Conservation (phyloP, 202 grass and related monocot species). For the Panicum virgatum region DNA sequence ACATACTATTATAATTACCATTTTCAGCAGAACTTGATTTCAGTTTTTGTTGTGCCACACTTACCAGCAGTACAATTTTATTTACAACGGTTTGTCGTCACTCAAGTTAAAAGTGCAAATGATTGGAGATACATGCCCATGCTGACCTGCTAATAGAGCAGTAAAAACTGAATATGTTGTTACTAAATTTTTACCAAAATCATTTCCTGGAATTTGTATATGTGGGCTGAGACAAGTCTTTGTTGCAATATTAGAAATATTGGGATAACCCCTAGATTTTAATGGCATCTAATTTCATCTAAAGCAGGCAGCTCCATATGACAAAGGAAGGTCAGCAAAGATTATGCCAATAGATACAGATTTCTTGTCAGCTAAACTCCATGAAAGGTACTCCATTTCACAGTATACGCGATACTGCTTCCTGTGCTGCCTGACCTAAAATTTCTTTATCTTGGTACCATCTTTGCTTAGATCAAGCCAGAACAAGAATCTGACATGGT, state of each 20-base stretch:
- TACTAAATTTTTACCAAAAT: not conserved
- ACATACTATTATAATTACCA: not conserved
- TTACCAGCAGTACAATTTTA: constrained; percentile 1
- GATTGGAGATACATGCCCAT: not conserved
- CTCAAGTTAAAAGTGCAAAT: not conserved
- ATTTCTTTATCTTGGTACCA: constrained; percentile 15
- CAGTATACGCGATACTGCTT: constrained; percentile 12
- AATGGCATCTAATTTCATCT: constrained; percentile 34
- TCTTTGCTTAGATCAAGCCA: constrained; percentile 41
- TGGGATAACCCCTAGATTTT: constrained; percentile 3
- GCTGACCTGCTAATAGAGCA: not conserved
- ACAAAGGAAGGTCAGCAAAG: constrained; percentile 62
- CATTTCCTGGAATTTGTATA: not conserved
- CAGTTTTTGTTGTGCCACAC: not conserved
- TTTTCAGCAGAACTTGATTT: constrained; percentile 1
- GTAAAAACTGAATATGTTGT: not conserved
- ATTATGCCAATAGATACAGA: constrained; percentile 59
- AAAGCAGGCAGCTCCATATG: constrained; percentile 50
- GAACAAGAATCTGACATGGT: constrained; percentile 58
- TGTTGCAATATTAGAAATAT: not conserved
- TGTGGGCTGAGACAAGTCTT: not conserved
- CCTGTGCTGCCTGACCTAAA: constrained; percentile 8
- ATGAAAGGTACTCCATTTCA: constrained; percentile 64
- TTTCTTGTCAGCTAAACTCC: constrained; percentile 58
- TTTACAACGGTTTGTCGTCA: not conserved